Percentiles rank a stretch among this genome's conserved stretches.
These are phyloP conservation scores for Pyricularia grisea DNA, from an alignment of 2,329 filamentous ascomycete genomes.

Conservation along the genomic window DNA sequence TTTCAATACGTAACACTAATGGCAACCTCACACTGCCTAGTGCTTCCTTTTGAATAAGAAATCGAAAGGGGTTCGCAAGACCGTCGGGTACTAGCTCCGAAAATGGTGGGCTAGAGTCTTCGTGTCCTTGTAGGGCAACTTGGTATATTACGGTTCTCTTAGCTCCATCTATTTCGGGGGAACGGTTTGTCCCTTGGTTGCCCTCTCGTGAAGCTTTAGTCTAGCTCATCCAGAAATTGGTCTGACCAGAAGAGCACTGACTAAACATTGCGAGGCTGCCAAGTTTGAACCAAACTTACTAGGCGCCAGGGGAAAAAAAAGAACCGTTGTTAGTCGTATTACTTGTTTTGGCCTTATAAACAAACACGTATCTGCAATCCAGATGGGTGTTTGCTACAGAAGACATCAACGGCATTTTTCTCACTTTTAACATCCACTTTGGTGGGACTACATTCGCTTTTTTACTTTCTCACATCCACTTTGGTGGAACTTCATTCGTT, in stretches of 20 bases:
- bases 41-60: neutral
- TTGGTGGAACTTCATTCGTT: neutral
- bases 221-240: neutral
- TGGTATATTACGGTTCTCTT: neutral
- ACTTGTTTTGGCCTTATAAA: neutral
- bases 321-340: no score
- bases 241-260: neutral
- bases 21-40: neutral
- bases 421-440: neutral
- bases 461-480: no score
- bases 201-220: neutral
- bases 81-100: neutral
- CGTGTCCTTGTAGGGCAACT: neutral
- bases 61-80: neutral
- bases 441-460: neutral
- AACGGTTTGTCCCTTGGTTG: neutral
- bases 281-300: neutral
- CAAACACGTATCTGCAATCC: neutral
- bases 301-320: neutral
- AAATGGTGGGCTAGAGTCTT: neutral
- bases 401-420: neutral
- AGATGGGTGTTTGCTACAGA: neutral
- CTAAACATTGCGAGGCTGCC: neutral
- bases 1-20: neutral
- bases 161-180: neutral